Evolutionary conservation across 2,329 filamentous ascomycete species (phyloP).

Genomic region (Emydomyces testavorans): DNA sequence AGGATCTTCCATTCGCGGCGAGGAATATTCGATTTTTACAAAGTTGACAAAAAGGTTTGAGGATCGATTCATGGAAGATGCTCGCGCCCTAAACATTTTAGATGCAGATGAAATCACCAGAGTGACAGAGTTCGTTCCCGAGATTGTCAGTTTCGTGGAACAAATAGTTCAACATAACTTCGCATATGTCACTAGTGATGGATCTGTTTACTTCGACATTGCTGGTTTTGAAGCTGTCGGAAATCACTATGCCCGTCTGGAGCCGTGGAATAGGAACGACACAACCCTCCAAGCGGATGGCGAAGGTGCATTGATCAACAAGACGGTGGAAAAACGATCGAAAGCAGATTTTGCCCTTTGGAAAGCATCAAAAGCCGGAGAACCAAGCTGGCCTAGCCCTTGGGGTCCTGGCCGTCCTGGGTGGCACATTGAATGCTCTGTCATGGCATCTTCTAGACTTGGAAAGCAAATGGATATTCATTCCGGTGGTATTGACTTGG

Average conservation of each 20-base stretch:
- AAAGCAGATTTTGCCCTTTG: slow-evolving; percentile 82
- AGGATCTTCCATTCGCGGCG: slow-evolving; percentile 46
- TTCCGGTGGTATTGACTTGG: slow-evolving; percentile 81
- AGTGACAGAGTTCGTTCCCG: slow-evolving; percentile 82
- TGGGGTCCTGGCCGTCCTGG: slow-evolving; percentile 84
- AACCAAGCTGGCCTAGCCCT: slow-evolving; percentile 77
- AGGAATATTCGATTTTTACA: slow-evolving; percentile 68
- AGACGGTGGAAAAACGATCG: slow-evolving; percentile 56
- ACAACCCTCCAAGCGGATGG: slow-evolving; percentile 76
- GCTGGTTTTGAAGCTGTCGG: slow-evolving; percentile 70
- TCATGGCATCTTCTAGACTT: slow-evolving; percentile 85
- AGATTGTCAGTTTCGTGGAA: slow-evolving; percentile 78
- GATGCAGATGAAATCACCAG: slow-evolving; percentile 70
- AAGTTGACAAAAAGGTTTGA: slow-evolving; percentile 79
- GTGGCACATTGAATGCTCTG: slow-evolving; percentile 96
- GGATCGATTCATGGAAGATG: slow-evolving; percentile 75
- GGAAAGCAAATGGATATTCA: slow-evolving; percentile 83
- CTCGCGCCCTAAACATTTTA: slow-evolving; percentile 74
- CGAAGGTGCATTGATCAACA: slow-evolving; percentile 63
- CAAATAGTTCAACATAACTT: slow-evolving; percentile 75
- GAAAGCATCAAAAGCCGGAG: slow-evolving; percentile 85
- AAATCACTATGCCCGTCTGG: slow-evolving; percentile 72
- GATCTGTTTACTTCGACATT: slow-evolving; percentile 92
- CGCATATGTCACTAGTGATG: slow-evolving; percentile 62
- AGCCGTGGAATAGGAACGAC: slow-evolving; percentile 76